Base-by-base conservation (phyloP, 805 yeast genomes). In the Candida lessepsii region DNA sequence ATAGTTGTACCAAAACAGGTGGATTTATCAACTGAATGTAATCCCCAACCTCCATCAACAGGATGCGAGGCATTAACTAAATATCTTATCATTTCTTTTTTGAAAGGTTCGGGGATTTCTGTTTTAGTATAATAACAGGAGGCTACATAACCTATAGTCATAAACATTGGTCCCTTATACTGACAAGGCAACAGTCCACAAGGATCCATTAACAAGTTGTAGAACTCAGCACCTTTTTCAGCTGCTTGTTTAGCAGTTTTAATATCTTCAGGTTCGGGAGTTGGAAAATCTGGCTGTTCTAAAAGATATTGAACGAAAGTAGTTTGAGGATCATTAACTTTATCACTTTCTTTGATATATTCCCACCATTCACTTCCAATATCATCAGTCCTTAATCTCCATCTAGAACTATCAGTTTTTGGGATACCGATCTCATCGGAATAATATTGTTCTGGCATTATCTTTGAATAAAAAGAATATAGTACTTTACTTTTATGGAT, bases 41-140 rank as follows among this genome's bases (percentile, higher is more conserved):
- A 70, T 0, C 99, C 99, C 99, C 99, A 93, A 2, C 99, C 99
- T n/a, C 99, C 99, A 61, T 93, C 99, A 1, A 90, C 96, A 0
- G 97, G 97, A 58, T 93, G 96, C 0, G 97, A 83, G 0, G 87
- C 76, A 58, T 93, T 93, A n/a, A 88, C 86, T 13, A 93, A 63
- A 56, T 90, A 93, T 44, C 99, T 72, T 19, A 85, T 78, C 55
- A 93, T 63, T 61, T 93, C 99, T 10, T 65, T 63, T 47, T 70
- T 70, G 52, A 74, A 77, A 27, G 76, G 81, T 21, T 79, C 81
- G 0, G 90, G 82, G 26, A 93, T 84, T 9, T 76, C 76, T 0
- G 79, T 72, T 26, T 78, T 75, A 9, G 90, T 75, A 57, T 81
- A 80, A 60, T 89, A 86, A 47, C 76, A 73, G 1, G 86, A 80